A percentile compares a stretch with the other conserved stretches of the same genome.
phyloP scores from a whole-genome alignment of 2,329 filamentous ascomycete species.

The Rutstroemia sp. region DNA sequence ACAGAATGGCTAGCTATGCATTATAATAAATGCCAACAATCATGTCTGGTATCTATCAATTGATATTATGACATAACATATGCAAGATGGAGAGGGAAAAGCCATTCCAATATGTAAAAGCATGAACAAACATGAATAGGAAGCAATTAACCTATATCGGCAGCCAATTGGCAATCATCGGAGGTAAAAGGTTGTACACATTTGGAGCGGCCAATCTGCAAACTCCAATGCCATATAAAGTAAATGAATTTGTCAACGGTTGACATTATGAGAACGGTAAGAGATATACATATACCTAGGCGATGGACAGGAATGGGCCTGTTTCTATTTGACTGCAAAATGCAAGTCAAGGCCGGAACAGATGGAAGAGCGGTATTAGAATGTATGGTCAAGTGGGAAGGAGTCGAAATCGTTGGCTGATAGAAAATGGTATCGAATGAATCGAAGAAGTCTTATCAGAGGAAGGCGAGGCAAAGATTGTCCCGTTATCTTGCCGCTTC shows the following conservation, averaged over 20 bases:
- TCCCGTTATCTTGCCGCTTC: constrained; percentile 8
- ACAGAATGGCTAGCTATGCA: too few relatives aligned
- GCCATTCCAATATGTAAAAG: too few relatives aligned
- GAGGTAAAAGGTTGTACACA: background rate
- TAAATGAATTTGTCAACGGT: background rate
- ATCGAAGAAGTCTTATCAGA: constrained; percentile 6
- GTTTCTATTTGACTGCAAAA: background rate
- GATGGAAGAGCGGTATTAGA: background rate
- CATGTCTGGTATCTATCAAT: too few relatives aligned
- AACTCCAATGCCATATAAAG: background rate
- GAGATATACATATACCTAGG: background rate
- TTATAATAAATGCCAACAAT: too few relatives aligned
- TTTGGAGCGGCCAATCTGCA: background rate
- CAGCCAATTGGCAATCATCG: background rate
- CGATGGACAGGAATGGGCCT: background rate
- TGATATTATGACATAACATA: too few relatives aligned
- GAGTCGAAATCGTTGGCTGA: background rate
- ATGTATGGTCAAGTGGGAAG: background rate
- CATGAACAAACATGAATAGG: too few relatives aligned
- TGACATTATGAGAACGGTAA: background rate
- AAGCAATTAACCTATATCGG: too few relatives aligned
- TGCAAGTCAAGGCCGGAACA: background rate
- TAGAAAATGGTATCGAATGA: background rate
- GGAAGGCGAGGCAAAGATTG: background rate
- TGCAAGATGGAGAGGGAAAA: too few relatives aligned